Conservation (phyloP, 2,329 filamentous ascomycete species). For the Fusarium sp. region DNA sequence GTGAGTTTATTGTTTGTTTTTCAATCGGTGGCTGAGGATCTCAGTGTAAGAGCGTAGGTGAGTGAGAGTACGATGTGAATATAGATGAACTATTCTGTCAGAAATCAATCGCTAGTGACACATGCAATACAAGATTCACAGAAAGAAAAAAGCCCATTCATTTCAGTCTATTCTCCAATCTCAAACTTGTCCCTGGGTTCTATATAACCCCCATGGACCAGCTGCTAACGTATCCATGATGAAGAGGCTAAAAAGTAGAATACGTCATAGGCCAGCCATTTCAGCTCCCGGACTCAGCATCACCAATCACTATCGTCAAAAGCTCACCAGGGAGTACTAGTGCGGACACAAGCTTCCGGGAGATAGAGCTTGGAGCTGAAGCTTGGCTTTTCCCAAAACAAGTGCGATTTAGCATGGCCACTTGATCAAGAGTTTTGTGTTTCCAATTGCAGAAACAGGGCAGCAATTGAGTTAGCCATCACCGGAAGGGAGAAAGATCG, state of each 20-base stretch:
- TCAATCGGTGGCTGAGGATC: neutral
- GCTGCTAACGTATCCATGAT: constrained; percentile 7
- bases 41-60: neutral
- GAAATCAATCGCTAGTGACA: neutral
- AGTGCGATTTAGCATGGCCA: neutral
- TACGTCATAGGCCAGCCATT: constrained; percentile 39
- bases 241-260: constrained; percentile 34
- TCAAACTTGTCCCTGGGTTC: constrained; percentile 9
- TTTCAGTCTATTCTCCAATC: neutral
- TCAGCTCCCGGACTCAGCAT: neutral
- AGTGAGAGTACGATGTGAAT: neutral
- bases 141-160: neutral
- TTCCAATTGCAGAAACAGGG: neutral
- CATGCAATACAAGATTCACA: constrained; percentile 7
- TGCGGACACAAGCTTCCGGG: constrained; percentile 34
- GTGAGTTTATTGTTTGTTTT: neutral
- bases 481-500: neutral
- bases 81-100: neutral
- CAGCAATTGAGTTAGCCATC: constrained; percentile 1
- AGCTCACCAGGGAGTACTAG: constrained; percentile 21
- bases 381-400: constrained; percentile 15
- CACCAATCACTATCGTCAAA: constrained; percentile 28
- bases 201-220: constrained; percentile 21
- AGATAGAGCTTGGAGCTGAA: constrained; percentile 8
- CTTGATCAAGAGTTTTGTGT: neutral